Conservation (phyloP, 805 yeast species). For the Phaffomyces opuntiae region DNA sequence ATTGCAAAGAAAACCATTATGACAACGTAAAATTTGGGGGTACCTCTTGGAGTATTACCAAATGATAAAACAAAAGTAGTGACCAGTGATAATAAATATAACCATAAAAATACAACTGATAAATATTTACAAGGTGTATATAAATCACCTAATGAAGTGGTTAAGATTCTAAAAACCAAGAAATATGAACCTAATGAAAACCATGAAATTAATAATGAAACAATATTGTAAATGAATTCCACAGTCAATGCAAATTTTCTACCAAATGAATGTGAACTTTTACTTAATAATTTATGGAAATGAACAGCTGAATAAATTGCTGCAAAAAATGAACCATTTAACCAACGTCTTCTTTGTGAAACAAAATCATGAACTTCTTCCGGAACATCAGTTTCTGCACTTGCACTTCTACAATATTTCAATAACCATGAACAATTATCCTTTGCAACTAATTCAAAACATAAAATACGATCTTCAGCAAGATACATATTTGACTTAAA, state of each 20-base stretch:
- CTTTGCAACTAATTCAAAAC: conserved; percentile 94
- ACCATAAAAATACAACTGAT: conserved; percentile 76
- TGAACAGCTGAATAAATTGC: conserved; percentile 82
- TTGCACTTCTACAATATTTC: conserved; percentile 79
- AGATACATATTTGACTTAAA: conserved; percentile 95
- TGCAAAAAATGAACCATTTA: conserved; percentile 94
- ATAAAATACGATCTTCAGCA: conserved; percentile 93
- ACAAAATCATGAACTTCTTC: conserved; percentile 80
- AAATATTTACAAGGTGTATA: conserved; percentile 72
- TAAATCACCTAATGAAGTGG: conserved; percentile 65
- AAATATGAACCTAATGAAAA: conserved; percentile 87
- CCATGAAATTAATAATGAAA: conserved; percentile 80
- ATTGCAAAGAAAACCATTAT: conserved; percentile 79
- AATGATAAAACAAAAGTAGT: conserved; percentile 84
- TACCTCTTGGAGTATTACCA: conserved; percentile 93
- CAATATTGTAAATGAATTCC: conserved; percentile 73
- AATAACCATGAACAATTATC: conserved; percentile 65
- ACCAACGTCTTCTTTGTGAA: conserved; percentile 92
- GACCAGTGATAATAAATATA: conserved; percentile 72
- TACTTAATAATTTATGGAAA: conserved; percentile 61
- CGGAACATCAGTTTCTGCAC: conserved; percentile 95
- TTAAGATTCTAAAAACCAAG: conserved; percentile 81
- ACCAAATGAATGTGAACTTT: conserved; percentile 53
- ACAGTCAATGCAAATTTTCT: conserved; percentile 69
- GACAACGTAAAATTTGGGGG: conserved; percentile 66